These are phyloP conservation scores for Colletotrichum gigasporum DNA, from an alignment of 2,329 filamentous ascomycete species.

Conservation along the genomic window DNA sequence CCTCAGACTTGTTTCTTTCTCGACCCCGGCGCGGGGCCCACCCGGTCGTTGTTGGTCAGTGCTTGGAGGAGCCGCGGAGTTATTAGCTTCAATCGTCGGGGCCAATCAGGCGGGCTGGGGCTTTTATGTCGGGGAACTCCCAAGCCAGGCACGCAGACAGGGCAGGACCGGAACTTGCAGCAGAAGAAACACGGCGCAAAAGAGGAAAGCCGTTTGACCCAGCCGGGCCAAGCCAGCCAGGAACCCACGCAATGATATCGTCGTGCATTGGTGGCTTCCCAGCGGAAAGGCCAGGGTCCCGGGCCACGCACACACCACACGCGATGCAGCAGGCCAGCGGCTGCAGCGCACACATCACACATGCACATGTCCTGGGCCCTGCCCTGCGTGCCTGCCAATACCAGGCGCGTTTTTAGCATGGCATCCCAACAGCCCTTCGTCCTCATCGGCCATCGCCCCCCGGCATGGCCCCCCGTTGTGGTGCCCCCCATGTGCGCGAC, in stretches of 20 bases:
- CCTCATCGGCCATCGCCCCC: too few species aligned
- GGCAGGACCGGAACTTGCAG: neutral
- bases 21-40: neutral
- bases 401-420: too few species aligned
- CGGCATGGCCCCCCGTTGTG: neutral
- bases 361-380: too few species aligned
- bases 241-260: neutral
- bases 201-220: neutral
- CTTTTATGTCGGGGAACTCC: neutral
- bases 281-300: neutral
- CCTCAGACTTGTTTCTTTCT: neutral
- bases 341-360: too few species aligned
- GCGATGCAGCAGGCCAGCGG: too few species aligned
- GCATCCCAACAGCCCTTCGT: too few species aligned
- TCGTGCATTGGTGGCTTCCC: slow-evolving; percentile 6
- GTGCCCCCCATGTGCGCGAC: slow-evolving; percentile 5
- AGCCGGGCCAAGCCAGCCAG: neutral
- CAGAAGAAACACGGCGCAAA: neutral
- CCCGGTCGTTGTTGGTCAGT: slow-evolving; percentile 4
- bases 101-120: neutral
- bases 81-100: neutral
- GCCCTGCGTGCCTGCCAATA: too few species aligned
- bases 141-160: neutral
- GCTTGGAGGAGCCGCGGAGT: neutral
- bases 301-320: too few species aligned